Evolutionary conservation across 1,284 basidiomycete species (phyloP).

Genomic region (Schizophyllum amplum): DNA sequence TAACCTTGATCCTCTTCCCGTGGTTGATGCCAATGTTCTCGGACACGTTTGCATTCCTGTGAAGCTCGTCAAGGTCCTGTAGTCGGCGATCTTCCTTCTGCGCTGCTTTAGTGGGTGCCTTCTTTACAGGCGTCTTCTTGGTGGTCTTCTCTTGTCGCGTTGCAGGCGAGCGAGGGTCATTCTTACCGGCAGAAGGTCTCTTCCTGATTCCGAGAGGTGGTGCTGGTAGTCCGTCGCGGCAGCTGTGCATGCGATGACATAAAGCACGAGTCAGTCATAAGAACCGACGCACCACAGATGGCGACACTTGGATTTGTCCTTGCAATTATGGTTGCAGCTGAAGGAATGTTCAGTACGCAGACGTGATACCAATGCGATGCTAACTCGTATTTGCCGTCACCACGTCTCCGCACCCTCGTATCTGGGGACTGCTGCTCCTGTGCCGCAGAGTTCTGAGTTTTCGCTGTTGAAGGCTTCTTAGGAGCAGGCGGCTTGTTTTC

Average conservation of each 20-base stretch:
- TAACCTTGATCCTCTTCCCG: slow-evolving; percentile 36
- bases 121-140: slow-evolving; percentile 1
- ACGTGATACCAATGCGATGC: slow-evolving; percentile 9
- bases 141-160: neutral
- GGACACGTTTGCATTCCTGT: slow-evolving; percentile 34
- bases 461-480: slow-evolving; percentile 14
- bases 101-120: slow-evolving; percentile 9
- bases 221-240: slow-evolving; percentile 56
- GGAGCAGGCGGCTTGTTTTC: slow-evolving; percentile 12
- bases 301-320: slow-evolving; percentile 63
- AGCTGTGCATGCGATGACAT: slow-evolving; percentile 34
- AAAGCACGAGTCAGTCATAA: neutral
- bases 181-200: slow-evolving; percentile 14
- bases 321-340: slow-evolving; percentile 79
- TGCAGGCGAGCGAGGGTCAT: slow-evolving; percentile 4
- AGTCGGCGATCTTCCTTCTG: slow-evolving; percentile 24
- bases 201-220: slow-evolving; percentile 27
- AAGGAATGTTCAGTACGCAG: slow-evolving; percentile 2
- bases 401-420: slow-evolving; percentile 14
- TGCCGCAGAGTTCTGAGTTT: slow-evolving; percentile 20
- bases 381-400: slow-evolving; percentile 37
- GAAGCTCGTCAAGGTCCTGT: slow-evolving; percentile 35
- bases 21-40: slow-evolving; percentile 31
- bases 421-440: neutral
- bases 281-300: slow-evolving; percentile 59